Percentiles rank a stretch among this genome's conserved stretches.
Evolutionary conservation across 768 basidiomycete genomes (phyloP).

Genomic region (Cyclocybe cylindracea): DNA sequence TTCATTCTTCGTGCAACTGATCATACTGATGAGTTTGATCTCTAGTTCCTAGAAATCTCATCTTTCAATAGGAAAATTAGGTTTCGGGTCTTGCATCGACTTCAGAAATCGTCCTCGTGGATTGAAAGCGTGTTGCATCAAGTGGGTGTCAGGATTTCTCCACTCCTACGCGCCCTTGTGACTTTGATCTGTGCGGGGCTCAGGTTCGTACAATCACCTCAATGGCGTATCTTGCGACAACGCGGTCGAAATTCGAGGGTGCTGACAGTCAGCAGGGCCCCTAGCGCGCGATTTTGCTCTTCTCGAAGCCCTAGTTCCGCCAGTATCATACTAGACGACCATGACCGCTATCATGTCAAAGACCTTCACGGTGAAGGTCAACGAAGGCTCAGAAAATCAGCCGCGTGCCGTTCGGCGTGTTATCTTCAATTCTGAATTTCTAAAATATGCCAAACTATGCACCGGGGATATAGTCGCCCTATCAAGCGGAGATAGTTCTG

Average conservation of each 20-base stretch:
- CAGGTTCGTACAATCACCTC: slow-evolving; percentile 10
- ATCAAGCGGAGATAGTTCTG: slow-evolving; percentile 36
- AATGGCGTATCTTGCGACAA: slow-evolving; percentile 8
- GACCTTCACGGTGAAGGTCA: slow-evolving; percentile 41
- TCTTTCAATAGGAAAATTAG: too few species aligned
- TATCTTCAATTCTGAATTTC: slow-evolving; percentile 58
- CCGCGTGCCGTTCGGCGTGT: slow-evolving; percentile 64
- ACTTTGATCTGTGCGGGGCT: slow-evolving; percentile 5
- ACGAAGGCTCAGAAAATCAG: slow-evolving; percentile 32
- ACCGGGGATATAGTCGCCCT: slow-evolving; percentile 73
- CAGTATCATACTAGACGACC: background rate
- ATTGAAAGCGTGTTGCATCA: too few species aligned
- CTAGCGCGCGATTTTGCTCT: background rate
- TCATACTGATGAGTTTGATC: too few species aligned
- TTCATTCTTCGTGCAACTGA: too few species aligned
- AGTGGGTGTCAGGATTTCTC: background rate
- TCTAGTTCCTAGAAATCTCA: too few species aligned
- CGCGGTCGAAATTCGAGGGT: background rate
- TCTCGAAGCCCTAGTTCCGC: background rate
- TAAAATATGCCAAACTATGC: slow-evolving; percentile 60
- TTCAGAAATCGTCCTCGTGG: too few species aligned
- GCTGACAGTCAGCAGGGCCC: slow-evolving; percentile 2
- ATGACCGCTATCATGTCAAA: slow-evolving; percentile 29
- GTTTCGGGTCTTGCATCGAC: too few species aligned
- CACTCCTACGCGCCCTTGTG: slow-evolving; percentile 11